Percentiles rank a stretch among this genome's conserved stretches.
phyloP scores from a whole-genome alignment of 768 basidiomycete genomes.

The Collybia nuda region DNA sequence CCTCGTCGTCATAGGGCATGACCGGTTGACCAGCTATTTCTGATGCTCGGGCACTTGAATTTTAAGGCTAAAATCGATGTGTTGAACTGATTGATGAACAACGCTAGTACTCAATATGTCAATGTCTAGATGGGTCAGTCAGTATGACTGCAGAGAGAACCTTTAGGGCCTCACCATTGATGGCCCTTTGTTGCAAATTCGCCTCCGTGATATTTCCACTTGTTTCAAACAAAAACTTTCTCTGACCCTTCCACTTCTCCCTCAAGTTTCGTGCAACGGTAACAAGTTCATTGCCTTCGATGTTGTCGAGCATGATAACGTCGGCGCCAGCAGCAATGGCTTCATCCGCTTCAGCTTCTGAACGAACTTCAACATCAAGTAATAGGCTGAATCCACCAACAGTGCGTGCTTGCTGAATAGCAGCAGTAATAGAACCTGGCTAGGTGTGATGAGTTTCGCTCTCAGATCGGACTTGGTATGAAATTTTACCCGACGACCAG shows the following conservation, averaged over 20 bases:
- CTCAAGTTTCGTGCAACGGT: constrained; percentile 69
- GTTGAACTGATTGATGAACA: constrained; percentile 89
- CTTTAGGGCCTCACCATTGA: constrained; percentile 61
- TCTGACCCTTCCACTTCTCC: constrained; percentile 75
- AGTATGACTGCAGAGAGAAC: neutral
- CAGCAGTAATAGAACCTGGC: constrained; percentile 85
- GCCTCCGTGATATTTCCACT: constrained; percentile 93
- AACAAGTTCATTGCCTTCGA: constrained; percentile 73
- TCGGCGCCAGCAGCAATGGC: constrained; percentile 97
- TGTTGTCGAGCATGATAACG: constrained; percentile 94
- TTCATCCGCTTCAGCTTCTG: constrained; percentile 90
- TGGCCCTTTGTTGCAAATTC: constrained; percentile 78
- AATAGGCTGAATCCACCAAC: constrained; percentile 91
- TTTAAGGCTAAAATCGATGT: constrained; percentile 97
- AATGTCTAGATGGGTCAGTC: constrained; percentile 56
- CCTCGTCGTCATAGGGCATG: neutral
- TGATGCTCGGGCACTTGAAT: constrained; percentile 63
- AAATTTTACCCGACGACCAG: constrained; percentile 84
- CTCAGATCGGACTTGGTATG: constrained; percentile 23
- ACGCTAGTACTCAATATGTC: constrained; percentile 92
- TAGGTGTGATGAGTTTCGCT: constrained; percentile 2
- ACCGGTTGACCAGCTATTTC: constrained; percentile 10
- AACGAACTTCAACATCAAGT: constrained; percentile 91
- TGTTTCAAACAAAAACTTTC: constrained; percentile 88
- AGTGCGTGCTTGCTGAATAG: constrained; percentile 80